Evolutionary conservation across 2,329 filamentous ascomycete species (phyloP).

Genomic region (Trichophyton equinum): DNA sequence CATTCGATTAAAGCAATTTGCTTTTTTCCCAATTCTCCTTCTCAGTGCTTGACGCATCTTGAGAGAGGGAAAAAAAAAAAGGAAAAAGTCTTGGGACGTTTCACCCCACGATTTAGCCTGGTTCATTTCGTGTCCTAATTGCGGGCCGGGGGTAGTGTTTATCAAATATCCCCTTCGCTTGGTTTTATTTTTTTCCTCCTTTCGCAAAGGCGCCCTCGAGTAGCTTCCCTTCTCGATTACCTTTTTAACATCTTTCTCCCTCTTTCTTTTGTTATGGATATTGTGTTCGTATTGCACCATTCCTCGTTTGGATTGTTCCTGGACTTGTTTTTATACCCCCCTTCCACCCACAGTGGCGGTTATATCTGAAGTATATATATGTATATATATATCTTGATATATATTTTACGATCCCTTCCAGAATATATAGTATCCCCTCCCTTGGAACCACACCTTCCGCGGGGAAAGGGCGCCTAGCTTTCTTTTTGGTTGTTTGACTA

Average conservation of each 20-base stretch:
- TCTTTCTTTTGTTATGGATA: slow-evolving; percentile 10
- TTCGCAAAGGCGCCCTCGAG: slow-evolving; percentile 9
- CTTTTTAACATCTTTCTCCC: slow-evolving; percentile 4
- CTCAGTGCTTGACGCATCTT: not conserved
- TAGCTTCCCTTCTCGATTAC: slow-evolving; percentile 7
- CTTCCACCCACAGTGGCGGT: slow-evolving; percentile 3
- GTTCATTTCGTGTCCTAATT: slow-evolving; percentile 17
- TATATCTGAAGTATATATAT: slow-evolving; percentile 4
- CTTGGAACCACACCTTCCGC: slow-evolving; percentile 6
- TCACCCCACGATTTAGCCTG: slow-evolving; percentile 28
- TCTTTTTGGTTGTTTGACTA: not conserved
- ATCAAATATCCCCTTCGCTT: slow-evolving; percentile 10
- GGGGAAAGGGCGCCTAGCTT: slow-evolving; percentile 4
- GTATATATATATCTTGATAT: slow-evolving; percentile 1
- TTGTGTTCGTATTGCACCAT: slow-evolving; percentile 11
- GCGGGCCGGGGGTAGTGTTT: slow-evolving; percentile 11
- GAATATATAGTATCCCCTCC: slow-evolving; percentile 5
- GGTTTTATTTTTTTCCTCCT: slow-evolving; percentile 6
- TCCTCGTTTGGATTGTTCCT: slow-evolving; percentile 5
- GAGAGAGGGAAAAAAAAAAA: slow-evolving; percentile 2
- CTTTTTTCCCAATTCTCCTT: slow-evolving; percentile 4
- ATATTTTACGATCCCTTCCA: slow-evolving; percentile 3
- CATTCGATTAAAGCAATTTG: slow-evolving; percentile 1
- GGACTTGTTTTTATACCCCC: slow-evolving; percentile 2
- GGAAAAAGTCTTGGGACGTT: slow-evolving; percentile 20